Base-by-base conservation (phyloP, 768 basidiomycete genomes). In the Termitomyces bulborhizus region DNA sequence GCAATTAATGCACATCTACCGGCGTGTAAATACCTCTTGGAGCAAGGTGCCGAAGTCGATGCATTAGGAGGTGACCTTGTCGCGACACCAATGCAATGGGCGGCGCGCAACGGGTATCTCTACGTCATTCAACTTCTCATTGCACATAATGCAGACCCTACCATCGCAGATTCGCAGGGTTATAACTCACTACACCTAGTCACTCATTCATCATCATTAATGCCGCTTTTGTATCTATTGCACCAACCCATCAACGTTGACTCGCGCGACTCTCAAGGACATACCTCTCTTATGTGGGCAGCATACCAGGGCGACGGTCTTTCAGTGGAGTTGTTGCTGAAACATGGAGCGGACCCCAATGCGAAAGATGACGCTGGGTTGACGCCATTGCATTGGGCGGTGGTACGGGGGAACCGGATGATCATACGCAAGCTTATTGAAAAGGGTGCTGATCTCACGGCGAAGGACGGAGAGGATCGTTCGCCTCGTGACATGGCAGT, bases 231-330 rank as follows among this genome's bases (percentile, higher is more conserved):
- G 37, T 95, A 93, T 65, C 76, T 97, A 26, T 79, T 98, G 6
- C 92, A 96, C 66, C 95, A 98, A 67, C 94, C 95, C 3, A 82
- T 99, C 59, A 86, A 84, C 42, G 88, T 98, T 56, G 97, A 99
- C 67, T 87, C 88, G 46, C 81, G 85, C 40, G 97, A 99, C 68
- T 76, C 85, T 1, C 89, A 92, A 63, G 97, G 97, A 0, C 97
- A 98, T 66, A 97, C 96, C 0, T 80, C 91, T 0, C 78, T 98
- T 48, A 97, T 98, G 92, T 99, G 97, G 97, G 97, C 97, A 5
- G 92, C 93, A 8, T 99, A 98, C 70, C 97, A 99, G 68, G 97
- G 97, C 45, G 97, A 99, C 65, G 94, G 93, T 1, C 81, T 98
- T 34, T 93, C 90, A 3, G 94, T 98, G 5, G 94, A 98, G 59